Conservation (phyloP, 192 early-diverging fungal genomes). For the Rhizoclosmatium globosum region DNA sequence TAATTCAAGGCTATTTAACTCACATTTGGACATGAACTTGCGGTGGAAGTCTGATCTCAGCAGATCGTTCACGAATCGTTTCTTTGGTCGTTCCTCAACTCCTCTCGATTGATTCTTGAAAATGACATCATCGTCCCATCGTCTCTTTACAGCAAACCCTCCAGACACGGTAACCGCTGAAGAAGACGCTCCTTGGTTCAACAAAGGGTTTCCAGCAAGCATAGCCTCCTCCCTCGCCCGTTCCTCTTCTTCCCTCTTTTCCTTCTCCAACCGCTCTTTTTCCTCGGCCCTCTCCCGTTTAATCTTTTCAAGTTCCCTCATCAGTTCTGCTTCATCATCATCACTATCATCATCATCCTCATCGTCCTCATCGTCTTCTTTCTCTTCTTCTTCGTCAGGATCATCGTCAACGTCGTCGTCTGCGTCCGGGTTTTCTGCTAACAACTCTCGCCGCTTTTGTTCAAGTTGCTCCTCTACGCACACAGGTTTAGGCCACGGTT, state of each 20-base stretch:
- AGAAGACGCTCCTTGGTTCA: slow-evolving; percentile 56
- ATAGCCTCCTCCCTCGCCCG: slow-evolving; percentile 65
- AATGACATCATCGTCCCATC: slow-evolving; percentile 99
- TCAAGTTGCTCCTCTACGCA: slow-evolving; percentile 46
- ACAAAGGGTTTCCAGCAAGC: slow-evolving; percentile 84
- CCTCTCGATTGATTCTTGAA: slow-evolving; percentile 96
- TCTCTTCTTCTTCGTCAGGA: slow-evolving; percentile 45
- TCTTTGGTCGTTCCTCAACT: slow-evolving; percentile 86
- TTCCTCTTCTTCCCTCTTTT: slow-evolving; percentile 71
- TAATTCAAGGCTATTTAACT: background rate
- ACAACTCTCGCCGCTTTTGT: slow-evolving; percentile 60
- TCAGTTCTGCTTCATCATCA: slow-evolving; percentile 87
- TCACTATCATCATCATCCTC: slow-evolving; percentile 78
- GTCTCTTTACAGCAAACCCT: slow-evolving; percentile 86
- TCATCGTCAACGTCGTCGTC: slow-evolving; percentile 58
- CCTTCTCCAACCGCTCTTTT: slow-evolving; percentile 78
- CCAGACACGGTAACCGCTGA: slow-evolving; percentile 33
- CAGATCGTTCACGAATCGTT: slow-evolving; percentile 97
- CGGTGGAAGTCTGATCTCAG: slow-evolving; percentile 95
- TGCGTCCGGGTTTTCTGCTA: slow-evolving; percentile 64
- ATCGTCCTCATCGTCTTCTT: slow-evolving; percentile 49
- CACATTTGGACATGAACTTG: slow-evolving; percentile 91
- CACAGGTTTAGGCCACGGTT: background rate
- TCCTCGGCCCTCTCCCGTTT: slow-evolving; percentile 92
- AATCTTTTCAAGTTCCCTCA: slow-evolving; percentile 82